A percentile compares a stretch with the other conserved stretches of the same genome.
These are phyloP conservation scores for Kwoniella mangroviensis DNA, from an alignment of 768 basidiomycete species.

Conservation along the genomic window DNA sequence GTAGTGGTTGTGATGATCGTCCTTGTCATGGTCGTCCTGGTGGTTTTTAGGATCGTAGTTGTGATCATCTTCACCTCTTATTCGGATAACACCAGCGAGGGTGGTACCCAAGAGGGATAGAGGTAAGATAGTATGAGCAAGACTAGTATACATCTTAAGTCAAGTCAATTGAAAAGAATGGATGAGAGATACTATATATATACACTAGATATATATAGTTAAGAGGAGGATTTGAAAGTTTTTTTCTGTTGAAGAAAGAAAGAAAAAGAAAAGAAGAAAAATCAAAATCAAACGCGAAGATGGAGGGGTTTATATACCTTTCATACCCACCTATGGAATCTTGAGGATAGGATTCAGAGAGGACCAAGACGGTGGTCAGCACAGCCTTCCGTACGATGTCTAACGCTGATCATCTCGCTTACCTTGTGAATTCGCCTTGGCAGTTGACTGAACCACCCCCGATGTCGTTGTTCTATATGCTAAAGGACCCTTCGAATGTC, in stretches of 20 bases:
- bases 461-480: not conserved
- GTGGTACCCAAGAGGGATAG: conserved; percentile 17
- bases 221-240: not conserved
- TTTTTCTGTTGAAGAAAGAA: conserved; percentile 13
- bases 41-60: conserved; percentile 10
- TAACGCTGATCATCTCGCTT: not conserved
- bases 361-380: conserved; percentile 1
- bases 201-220: not conserved
- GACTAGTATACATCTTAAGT: conserved; percentile 2
- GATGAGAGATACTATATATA: not conserved
- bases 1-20: not conserved
- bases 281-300: conserved; percentile 7
- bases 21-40: conserved; percentile 8
- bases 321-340: not conserved
- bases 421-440: not conserved
- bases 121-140: conserved; percentile 10
- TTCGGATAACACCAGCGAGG: conserved; percentile 19
- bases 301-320: conserved; percentile 21
- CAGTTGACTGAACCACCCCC: conserved; percentile 6
- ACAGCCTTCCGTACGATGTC: conserved; percentile 8
- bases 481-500: not conserved
- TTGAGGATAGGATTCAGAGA: not conserved
- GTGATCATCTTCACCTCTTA: conserved; percentile 18
- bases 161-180: not conserved
- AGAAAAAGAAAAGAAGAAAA: conserved; percentile 12